These are phyloP conservation scores for Hamamelis virginiana DNA, from an alignment of 164 flowering plant genomes.

Conservation along the genomic window DNA sequence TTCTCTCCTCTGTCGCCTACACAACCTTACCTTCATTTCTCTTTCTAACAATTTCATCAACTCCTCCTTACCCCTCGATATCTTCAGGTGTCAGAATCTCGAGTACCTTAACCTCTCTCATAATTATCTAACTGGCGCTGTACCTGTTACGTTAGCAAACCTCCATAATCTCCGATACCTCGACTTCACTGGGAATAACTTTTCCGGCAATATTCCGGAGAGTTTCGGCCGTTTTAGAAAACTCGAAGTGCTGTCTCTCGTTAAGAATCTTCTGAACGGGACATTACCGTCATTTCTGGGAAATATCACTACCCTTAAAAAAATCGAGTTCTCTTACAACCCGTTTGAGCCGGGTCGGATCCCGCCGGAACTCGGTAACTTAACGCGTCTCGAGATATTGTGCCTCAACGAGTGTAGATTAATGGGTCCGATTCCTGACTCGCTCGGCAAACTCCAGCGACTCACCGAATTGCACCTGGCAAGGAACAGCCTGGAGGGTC, in stretches of 20 bases:
- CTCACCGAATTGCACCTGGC: constrained; percentile 74
- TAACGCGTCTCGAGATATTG: constrained; percentile 55
- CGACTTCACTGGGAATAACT: constrained; percentile 73
- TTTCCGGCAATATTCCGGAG: constrained; percentile 76
- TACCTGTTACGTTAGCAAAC: constrained; percentile 45
- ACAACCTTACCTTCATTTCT: constrained; percentile 50
- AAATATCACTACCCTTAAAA: constrained; percentile 55
- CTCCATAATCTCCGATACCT: constrained; percentile 47
- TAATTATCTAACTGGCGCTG: constrained; percentile 48
- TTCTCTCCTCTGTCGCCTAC: constrained; percentile 58
- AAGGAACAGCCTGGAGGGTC: constrained; percentile 49
- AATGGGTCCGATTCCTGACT: constrained; percentile 68
- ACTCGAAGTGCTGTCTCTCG: constrained; percentile 63
- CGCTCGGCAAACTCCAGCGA: constrained; percentile 50
- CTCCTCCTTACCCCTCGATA: constrained; percentile 49
- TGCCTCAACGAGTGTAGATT: constrained; percentile 64
- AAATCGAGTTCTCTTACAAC: constrained; percentile 77
- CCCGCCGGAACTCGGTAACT: constrained; percentile 75
- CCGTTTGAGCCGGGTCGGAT: constrained; percentile 66
- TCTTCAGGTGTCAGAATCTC: constrained; percentile 50
- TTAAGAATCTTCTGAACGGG: constrained; percentile 65
- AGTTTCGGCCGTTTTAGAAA: constrained; percentile 49
- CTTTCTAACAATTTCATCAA: constrained; percentile 68
- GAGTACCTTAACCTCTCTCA: constrained; percentile 50
- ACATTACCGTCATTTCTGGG: constrained; percentile 53